phyloP scores from a whole-genome alignment of 768 basidiomycete species.

The Boletus rubescentipes region DNA sequence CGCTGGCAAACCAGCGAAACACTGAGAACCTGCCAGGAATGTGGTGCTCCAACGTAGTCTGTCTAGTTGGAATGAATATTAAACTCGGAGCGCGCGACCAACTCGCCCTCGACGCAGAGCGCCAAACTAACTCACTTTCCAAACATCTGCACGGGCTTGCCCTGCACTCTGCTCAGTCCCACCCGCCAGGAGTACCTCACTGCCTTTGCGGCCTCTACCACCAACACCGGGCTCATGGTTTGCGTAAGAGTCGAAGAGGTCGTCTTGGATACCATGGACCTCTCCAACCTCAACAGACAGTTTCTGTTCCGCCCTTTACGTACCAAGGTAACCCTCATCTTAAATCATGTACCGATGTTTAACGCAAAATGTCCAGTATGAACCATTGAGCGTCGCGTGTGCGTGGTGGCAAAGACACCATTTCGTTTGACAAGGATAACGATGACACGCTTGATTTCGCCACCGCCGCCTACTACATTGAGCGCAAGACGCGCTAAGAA shows the following conservation, averaged over 20 bases:
- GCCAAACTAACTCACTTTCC: conserved; percentile 35
- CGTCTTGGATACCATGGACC: too few relatives aligned
- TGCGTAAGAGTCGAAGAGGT: conserved; percentile 66
- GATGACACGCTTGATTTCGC: conserved; percentile 97
- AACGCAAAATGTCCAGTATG: conserved; percentile 48
- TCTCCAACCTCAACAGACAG: too few relatives aligned
- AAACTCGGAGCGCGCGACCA: conserved; percentile 38
- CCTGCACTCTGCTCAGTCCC: conserved; percentile 55
- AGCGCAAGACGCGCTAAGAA: too few relatives aligned
- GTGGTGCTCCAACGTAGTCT: conserved; percentile 63
- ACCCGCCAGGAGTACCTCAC: conserved; percentile 48
- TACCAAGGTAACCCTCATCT: conserved; percentile 63
- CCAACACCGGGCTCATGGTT: conserved; percentile 49
- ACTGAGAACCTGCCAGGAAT: conserved; percentile 67
- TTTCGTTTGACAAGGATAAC: conserved; percentile 97
- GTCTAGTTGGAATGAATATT: conserved; percentile 45
- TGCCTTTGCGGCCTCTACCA: conserved; percentile 48
- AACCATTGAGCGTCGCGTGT: conserved; percentile 74
- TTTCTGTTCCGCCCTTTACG: conserved; percentile 75
- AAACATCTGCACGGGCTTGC: conserved; percentile 50
- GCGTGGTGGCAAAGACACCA: too few relatives aligned
- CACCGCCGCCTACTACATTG: conserved; percentile 87
- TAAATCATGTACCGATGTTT: neutral
- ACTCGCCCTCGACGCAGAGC: conserved; percentile 14
- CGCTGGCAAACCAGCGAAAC: conserved; percentile 71